Base-by-base conservation (phyloP, 2,329 filamentous ascomycete genomes). In the Dactylellina haptotyla region DNA sequence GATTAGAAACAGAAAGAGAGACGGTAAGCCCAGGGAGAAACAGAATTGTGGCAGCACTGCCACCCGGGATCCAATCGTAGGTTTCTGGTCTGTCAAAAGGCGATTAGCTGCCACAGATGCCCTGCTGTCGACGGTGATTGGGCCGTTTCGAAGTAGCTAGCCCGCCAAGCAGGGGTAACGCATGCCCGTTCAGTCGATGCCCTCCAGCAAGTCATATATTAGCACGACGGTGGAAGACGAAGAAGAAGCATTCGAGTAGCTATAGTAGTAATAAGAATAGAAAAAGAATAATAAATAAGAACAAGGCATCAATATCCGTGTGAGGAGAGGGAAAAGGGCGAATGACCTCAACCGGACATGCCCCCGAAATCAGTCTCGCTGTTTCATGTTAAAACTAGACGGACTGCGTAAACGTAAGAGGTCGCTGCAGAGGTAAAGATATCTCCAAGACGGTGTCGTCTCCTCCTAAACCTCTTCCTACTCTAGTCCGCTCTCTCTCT, bases 311-410 rank as follows among this genome's bases (percentile, higher is more conserved):
- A 63, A n/a, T n/a, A n/a, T n/a, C n/a, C n/a, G n/a, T n/a, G n/a
- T n/a, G n/a, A n/a, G n/a, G n/a, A n/a, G n/a, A n/a, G n/a, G n/a
- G n/a, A 46, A n/a, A 46, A 46, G 18, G 18, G 43, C 45, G 23
- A 28, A 25, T 25, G 45, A 50, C 34, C 58, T 41, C 58, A 63
- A 46, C 58, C 58, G 59, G 59, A 54, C 46, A 26, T 48, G 48
- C 34, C 59, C 59, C 59, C 16, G 23, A 45, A 51, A 34, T 37
- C 53, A 56, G 51, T 34, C 28, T 32, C 58, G 59, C 37, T 65
- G 67, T 72, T 72, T 72, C 67, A 72, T 65, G 53, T 72, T 65
- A 64, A 64, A 65, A 72, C 59, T 28, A 41, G 53, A 54, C 51
- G 39, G 58, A 50, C 66, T 18, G 41, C 32, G 46, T 43, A 20